A percentile compares a stretch with the other conserved stretches of the same genome.
Evolutionary conservation across 140 eudicot species (phyloP).

Genomic region (Stevia rebaudiana): DNA sequence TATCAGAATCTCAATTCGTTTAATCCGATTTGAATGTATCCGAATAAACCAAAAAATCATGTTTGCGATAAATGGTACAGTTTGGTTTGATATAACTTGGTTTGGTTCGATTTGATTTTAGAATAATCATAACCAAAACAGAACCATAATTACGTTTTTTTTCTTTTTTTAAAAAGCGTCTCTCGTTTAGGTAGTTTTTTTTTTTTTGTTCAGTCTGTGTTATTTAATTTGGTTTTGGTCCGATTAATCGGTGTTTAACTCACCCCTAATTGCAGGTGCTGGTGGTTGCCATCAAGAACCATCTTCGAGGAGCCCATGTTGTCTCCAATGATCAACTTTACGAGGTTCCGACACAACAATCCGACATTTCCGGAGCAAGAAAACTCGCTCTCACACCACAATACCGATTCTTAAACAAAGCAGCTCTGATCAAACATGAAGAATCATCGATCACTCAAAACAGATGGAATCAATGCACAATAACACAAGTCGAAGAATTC

Average conservation of each 20-base stretch:
- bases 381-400: conserved; percentile 62
- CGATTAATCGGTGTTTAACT: too few species aligned
- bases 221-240: not conserved
- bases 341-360: conserved; percentile 52
- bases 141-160: too few species aligned
- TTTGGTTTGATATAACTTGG: too few species aligned
- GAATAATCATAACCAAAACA: too few species aligned
- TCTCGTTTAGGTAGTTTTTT: too few species aligned
- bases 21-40: too few species aligned
- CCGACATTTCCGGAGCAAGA: conserved; percentile 67
- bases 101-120: too few species aligned
- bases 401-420: conserved; percentile 70
- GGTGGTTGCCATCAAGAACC: conserved; percentile 62
- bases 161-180: too few species aligned
- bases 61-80: too few species aligned
- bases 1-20: too few species aligned
- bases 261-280: conserved; percentile 41
- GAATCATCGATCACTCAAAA: conserved; percentile 27
- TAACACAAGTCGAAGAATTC: conserved; percentile 84
- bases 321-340: conserved; percentile 29
- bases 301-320: conserved; percentile 37
- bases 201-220: too few species aligned
- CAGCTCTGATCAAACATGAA: conserved; percentile 45
- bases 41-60: too few species aligned
- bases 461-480: conserved; percentile 70